Percentiles rank a stretch among this genome's conserved stretches.
Evolutionary conservation across 2,329 filamentous ascomycete species (phyloP).

Genomic region (Teratosphaeria epicoccoides): DNA sequence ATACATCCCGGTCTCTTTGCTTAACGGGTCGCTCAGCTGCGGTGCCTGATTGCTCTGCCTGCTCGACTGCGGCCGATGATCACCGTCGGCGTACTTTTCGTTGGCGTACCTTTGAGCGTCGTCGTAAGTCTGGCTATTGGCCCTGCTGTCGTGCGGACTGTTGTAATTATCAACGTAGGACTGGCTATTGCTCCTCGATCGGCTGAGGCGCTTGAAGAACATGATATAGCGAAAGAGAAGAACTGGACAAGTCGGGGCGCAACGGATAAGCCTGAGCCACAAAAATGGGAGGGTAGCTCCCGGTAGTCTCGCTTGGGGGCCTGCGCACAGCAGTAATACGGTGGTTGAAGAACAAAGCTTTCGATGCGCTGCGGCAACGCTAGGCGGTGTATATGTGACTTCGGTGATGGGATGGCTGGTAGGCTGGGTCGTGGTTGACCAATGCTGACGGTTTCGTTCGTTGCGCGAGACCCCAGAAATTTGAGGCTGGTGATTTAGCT

Average conservation of each 20-base stretch:
- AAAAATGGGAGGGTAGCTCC: background rate
- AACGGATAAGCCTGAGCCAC: background rate
- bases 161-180: slow-evolving; percentile 38
- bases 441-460: background rate
- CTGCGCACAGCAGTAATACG: background rate
- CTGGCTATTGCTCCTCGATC: slow-evolving; percentile 39
- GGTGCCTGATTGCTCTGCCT: slow-evolving; percentile 23
- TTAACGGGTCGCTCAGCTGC: slow-evolving; percentile 12
- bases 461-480: background rate
- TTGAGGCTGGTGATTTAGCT: background rate
- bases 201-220: slow-evolving; percentile 41
- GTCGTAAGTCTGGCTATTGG: slow-evolving; percentile 37
- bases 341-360: background rate
- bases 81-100: slow-evolving; percentile 25
- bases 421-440: background rate
- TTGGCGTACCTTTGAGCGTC: slow-evolving; percentile 30
- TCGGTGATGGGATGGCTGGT: background rate
- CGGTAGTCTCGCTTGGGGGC: background rate
- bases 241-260: background rate
- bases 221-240: slow-evolving; percentile 15
- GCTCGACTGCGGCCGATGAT: slow-evolving; percentile 21
- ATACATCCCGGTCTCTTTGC: slow-evolving; percentile 33
- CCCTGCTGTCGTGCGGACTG: slow-evolving; percentile 31
- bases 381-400: background rate
- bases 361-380: background rate